Conservation (phyloP, 1,284 basidiomycete genomes). For the Trametes sp. region DNA sequence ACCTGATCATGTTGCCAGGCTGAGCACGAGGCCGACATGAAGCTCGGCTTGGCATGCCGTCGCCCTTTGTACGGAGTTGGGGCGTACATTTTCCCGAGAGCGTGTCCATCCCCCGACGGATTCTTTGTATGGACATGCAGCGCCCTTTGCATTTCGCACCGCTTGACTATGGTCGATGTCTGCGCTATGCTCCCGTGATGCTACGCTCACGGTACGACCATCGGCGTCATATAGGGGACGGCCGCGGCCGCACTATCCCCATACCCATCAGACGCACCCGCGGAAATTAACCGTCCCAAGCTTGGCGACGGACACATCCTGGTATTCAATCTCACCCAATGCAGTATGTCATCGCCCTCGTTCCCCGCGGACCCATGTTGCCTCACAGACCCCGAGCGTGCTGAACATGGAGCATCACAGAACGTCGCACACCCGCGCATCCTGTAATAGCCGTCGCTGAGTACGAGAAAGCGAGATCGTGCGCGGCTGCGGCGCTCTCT, state of each 20-base stretch:
- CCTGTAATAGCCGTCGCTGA: neutral
- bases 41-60: slow-evolving; percentile 1
- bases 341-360: slow-evolving; percentile 17
- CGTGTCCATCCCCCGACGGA: neutral
- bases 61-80: slow-evolving; percentile 15
- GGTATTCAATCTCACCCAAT: neutral
- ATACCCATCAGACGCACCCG: neutral
- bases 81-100: neutral
- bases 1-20: slow-evolving; percentile 2
- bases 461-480: neutral
- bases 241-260: neutral
- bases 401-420: slow-evolving; percentile 18
- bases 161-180: neutral
- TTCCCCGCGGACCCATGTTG: neutral
- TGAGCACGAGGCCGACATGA: slow-evolving; percentile 13
- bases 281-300: slow-evolving; percentile 14
- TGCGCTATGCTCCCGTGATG: neutral
- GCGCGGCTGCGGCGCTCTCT: neutral
- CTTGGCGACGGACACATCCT: neutral
- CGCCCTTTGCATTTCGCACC: neutral
- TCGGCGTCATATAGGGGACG: neutral
- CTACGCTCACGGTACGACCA: no score
- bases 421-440: neutral
- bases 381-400: slow-evolving; percentile 11
- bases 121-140: no score